Evolutionary conservation across 768 basidiomycete genomes (phyloP), one percentile per base, ranked within the genome.

Genomic region (Holtermannia corniformis): DNA sequence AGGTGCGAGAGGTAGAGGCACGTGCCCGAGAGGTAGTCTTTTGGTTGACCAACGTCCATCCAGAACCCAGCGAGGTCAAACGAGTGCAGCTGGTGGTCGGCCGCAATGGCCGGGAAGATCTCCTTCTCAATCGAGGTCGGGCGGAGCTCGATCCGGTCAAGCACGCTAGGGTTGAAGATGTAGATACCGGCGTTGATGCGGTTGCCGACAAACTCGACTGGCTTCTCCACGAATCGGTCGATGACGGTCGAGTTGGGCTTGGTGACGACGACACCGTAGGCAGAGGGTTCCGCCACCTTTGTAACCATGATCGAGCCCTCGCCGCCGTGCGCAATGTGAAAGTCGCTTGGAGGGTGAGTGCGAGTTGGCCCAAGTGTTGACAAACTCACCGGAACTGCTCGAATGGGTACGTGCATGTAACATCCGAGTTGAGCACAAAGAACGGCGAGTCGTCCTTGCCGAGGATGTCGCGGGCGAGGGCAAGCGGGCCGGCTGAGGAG

Each of bases 141-240:
- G 59, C 73, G 72, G 54, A 75, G 68, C 74, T 77, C 73, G 59
- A 77, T 77, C 51, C 76, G 72, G 63, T 75, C 59, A 55, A 77
- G 65, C 43, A 77, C 68, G 40, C 62, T 68, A n/a, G 76, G 76
- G 74, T 76, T 75, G 76, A 77, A 76, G 64, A 77, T 75, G 73
- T 77, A 77, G 68, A 77, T 76, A 66, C 76, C 76, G 54, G 76
- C 76, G 70, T 77, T 77, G 71, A 77, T 76, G 51, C 75, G 62
- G 73, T 77, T 77, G 26, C 76, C 76, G 51, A 77, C 76, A 53
- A 76, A 77, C 52, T 75, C 73, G 49, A 75, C 72, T 24, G 76
- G 76, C 69, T 77, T 77, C 68, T 77, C 76, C 51, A 77, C 76
- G 68, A 77, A 77, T 54, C 75, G 73, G 67, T 77, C 75, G 56